A percentile compares a stretch with the other conserved stretches of the same genome.
Evolutionary conservation across 2,329 filamentous ascomycete species (phyloP).

Genomic region (Botrytis medusae): DNA sequence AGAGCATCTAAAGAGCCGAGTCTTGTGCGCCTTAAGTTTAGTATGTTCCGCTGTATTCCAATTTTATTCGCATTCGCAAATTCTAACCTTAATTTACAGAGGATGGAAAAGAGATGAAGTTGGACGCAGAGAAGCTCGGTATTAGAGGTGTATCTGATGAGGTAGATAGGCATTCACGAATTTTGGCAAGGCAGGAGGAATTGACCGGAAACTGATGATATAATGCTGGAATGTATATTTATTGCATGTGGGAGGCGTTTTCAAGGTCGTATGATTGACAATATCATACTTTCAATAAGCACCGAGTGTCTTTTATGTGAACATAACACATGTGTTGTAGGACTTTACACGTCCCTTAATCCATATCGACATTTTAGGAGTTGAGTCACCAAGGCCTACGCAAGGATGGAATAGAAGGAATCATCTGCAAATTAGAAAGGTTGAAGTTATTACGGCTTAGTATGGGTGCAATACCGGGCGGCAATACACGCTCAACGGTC

Average conservation of each 20-base stretch:
- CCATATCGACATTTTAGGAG: not conserved
- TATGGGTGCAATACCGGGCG: not conserved
- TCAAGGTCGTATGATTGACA: conserved; percentile 19
- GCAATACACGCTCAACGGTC: not conserved
- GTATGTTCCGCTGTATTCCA: conserved; percentile 48
- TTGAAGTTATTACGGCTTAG: not conserved
- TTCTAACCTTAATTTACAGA: conserved; percentile 52
- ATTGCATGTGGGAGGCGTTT: conserved; percentile 37
- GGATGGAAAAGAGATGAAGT: conserved; percentile 86
- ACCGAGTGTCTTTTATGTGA: not conserved
- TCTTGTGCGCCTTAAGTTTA: conserved; percentile 78
- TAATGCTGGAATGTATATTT: conserved; percentile 23
- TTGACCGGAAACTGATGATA: conserved; percentile 50
- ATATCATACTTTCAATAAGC: conserved; percentile 11
- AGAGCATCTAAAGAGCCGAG: conserved; percentile 67
- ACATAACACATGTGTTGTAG: not conserved
- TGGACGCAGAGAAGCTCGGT: conserved; percentile 77
- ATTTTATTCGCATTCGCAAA: not conserved
- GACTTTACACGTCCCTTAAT: not conserved
- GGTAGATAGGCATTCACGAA: conserved; percentile 83
- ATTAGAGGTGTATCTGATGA: conserved; percentile 87
- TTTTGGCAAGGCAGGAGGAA: conserved; percentile 79
- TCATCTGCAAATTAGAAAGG: not conserved
- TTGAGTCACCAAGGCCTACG: not conserved
- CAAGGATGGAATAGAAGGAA: not conserved